Evolutionary conservation across 768 basidiomycete genomes (phyloP).

Genomic region (Crassisporium funariophilum): DNA sequence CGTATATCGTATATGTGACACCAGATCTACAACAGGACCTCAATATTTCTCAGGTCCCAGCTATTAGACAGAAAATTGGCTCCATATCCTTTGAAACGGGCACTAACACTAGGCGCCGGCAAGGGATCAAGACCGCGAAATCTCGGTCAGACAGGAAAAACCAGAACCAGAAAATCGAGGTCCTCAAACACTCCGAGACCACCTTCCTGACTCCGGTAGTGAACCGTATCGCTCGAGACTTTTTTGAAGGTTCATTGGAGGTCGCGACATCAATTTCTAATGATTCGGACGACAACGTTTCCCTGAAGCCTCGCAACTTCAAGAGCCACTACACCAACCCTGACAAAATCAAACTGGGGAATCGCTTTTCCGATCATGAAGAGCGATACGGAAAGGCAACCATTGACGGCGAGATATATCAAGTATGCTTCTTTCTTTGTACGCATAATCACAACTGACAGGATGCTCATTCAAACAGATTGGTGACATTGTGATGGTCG

Average conservation of each 20-base stretch:
- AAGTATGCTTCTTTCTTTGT: constrained; percentile 18
- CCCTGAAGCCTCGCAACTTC: constrained; percentile 2
- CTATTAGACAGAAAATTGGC: constrained; percentile 33
- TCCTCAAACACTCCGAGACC: constrained; percentile 30
- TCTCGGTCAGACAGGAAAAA: constrained; percentile 8
- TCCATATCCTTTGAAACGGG: constrained; percentile 5
- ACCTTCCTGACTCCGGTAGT: constrained; percentile 50
- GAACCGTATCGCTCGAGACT: constrained; percentile 43
- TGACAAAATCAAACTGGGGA: constrained; percentile 35
- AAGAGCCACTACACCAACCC: constrained; percentile 38
- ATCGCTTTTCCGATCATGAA: constrained; percentile 9
- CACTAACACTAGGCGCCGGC: not conserved
- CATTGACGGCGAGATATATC: constrained; percentile 61
- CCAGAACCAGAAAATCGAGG: constrained; percentile 24
- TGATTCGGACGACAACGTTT: constrained; percentile 23
- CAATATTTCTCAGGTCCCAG: constrained; percentile 43
- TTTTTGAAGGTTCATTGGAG: constrained; percentile 50
- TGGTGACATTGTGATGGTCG: constrained; percentile 66
- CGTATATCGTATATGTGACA: constrained; percentile 45
- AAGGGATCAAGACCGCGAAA: not conserved
- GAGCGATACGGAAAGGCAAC: constrained; percentile 45
- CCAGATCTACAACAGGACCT: constrained; percentile 25
- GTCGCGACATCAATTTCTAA: constrained; percentile 25
- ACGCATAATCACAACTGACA: not conserved
- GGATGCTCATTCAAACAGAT: constrained; percentile 36